Conservation (phyloP, 257 asterid species). For the Fraxinus quadrangulata region DNA sequence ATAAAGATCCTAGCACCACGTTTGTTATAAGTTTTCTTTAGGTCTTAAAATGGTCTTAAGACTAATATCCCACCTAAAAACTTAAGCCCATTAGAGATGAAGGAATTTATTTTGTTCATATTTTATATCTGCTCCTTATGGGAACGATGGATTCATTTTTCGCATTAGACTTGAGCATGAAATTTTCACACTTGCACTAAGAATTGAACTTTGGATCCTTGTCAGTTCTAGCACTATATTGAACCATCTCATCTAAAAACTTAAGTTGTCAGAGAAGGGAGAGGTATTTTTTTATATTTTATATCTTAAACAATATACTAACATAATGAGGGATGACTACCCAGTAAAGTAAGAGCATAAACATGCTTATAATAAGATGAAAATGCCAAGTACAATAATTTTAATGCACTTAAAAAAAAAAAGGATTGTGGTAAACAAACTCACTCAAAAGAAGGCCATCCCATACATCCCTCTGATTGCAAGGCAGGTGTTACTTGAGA, state of each 20-base stretch:
- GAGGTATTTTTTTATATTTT: neutral
- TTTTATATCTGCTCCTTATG: neutral
- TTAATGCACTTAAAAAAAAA: conserved; percentile 6
- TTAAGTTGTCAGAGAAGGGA: neutral
- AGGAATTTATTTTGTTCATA: neutral
- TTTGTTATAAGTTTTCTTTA: neutral
- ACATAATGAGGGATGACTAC: neutral
- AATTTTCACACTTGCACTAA: neutral
- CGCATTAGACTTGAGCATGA: neutral
- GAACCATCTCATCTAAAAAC: neutral
- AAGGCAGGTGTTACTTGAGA: conserved; percentile 58
- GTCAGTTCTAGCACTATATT: neutral
- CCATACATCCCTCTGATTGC: conserved; percentile 53
- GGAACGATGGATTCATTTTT: neutral
- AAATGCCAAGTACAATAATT: conserved; percentile 19
- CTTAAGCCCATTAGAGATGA: neutral
- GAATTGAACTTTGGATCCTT: neutral
- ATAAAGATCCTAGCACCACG: conserved; percentile 18
- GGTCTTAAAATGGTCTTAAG: conserved; percentile 16
- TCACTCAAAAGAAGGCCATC: conserved; percentile 65
- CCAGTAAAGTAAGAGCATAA: neutral
- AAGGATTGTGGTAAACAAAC: conserved; percentile 32
- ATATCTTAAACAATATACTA: neutral
- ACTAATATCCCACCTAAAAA: neutral
- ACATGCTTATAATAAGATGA: conserved; percentile 12